phyloP scores from a whole-genome alignment of 805 yeast species.

The Barnettozyma siamensis region DNA sequence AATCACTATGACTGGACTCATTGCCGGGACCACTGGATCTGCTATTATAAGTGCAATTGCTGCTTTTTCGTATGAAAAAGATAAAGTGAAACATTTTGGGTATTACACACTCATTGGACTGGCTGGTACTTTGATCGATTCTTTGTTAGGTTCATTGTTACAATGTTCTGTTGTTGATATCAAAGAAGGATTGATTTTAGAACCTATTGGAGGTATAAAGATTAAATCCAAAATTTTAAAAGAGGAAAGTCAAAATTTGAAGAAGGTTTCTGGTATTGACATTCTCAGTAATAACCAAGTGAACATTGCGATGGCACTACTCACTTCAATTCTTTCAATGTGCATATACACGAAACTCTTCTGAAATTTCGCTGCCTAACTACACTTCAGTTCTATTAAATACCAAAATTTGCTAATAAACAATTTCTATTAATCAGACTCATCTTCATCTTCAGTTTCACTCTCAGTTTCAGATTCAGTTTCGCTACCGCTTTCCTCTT shows the following conservation, averaged over 20 bases:
- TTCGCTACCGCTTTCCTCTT: slow-evolving; percentile 3
- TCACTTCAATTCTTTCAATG: slow-evolving; percentile 27
- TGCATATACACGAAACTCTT: slow-evolving; percentile 17
- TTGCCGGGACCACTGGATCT: slow-evolving; percentile 33
- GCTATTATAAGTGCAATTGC: slow-evolving; percentile 28
- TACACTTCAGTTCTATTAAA: not conserved
- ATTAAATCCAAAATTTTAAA: slow-evolving; percentile 22
- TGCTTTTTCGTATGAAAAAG: slow-evolving; percentile 18
- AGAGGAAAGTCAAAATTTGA: slow-evolving; percentile 17
- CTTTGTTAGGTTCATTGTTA: slow-evolving; percentile 36
- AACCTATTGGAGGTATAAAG: slow-evolving; percentile 30
- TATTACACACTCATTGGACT: slow-evolving; percentile 30
- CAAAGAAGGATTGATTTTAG: slow-evolving; percentile 25
- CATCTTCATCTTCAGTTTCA: slow-evolving; percentile 3
- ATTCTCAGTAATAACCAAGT: slow-evolving; percentile 37
- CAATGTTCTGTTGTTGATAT: slow-evolving; percentile 32
- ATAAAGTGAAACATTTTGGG: slow-evolving; percentile 17
- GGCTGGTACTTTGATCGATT: slow-evolving; percentile 35
- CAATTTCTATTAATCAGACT: slow-evolving; percentile 2
- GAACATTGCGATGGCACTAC: slow-evolving; percentile 30
- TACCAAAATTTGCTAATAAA: not conserved
- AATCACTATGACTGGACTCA: slow-evolving; percentile 31
- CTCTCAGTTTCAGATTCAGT: not conserved
- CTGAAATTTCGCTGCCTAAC: not conserved
- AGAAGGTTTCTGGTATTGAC: slow-evolving; percentile 29